A percentile compares a stretch with the other conserved stretches of the same genome.
phyloP scores from a whole-genome alignment of 176 grass and related monocot species.

The Zea mays region Zm-B73-REFERENCE-NAM-5.0 NC_050105.1:13295001-13295500 shows the following conservation, averaged over 20 bases:
- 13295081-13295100: too few species aligned
- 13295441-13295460: too few species aligned
- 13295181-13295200: background rate
- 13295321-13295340: too few species aligned
- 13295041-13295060: too few species aligned
- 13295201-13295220: background rate
- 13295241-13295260: background rate
- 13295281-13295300: background rate
- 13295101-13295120: too few species aligned
- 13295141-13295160: background rate
- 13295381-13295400: too few species aligned
- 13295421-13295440: background rate
- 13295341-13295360: too few species aligned
- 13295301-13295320: too few species aligned
- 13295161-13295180: background rate
- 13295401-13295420: background rate
- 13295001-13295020: too few species aligned
- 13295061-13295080: too few species aligned
- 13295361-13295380: background rate
- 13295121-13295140: too few species aligned
- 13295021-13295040: too few species aligned
- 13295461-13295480: background rate
- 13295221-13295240: background rate
- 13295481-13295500: background rate
- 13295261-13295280: background rate